Conservation (phyloP, 2,329 filamentous ascomycete genomes). For the Dactylellina sp. region DNA sequence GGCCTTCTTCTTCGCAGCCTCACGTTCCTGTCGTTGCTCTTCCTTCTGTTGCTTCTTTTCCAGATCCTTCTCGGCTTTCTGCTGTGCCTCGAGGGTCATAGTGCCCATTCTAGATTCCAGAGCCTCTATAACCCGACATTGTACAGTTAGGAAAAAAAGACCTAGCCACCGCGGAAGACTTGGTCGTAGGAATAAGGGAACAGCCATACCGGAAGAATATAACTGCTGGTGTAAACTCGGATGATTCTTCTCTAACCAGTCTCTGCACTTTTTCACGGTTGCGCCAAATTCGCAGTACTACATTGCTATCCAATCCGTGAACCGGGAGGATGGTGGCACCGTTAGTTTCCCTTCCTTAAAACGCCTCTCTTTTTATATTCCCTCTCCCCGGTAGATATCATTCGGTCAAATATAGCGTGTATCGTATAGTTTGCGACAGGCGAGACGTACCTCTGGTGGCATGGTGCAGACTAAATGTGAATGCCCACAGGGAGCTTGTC, state of each 20-base stretch:
- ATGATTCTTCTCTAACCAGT: constrained; percentile 86
- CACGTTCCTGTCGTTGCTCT: constrained; percentile 90
- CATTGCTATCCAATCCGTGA: constrained; percentile 57
- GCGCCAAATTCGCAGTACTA: constrained; percentile 99
- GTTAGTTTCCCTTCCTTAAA: background rate
- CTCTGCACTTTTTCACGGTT: constrained; percentile 94
- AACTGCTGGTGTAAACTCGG: constrained; percentile 79
- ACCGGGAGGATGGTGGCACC: constrained; percentile 9
- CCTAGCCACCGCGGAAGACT: no score
- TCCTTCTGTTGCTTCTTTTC: constrained; percentile 98
- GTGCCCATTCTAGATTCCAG: constrained; percentile 85
- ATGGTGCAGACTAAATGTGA: constrained; percentile 52
- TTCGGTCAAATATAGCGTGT: background rate
- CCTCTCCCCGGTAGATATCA: background rate
- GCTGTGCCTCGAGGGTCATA: constrained; percentile 74
- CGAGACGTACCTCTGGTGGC: constrained; percentile 46
- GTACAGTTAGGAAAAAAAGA: no score
- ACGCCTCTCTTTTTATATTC: background rate
- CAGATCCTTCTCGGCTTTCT: constrained; percentile 79
- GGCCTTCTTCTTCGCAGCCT: constrained; percentile 83
- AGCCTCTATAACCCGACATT: constrained; percentile 77
- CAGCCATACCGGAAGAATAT: constrained; percentile 81
- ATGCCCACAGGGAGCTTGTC: background rate
- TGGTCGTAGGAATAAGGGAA: constrained; percentile 6
- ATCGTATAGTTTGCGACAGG: background rate